These are phyloP conservation scores for Takakia lepidozioides DNA, from an alignment of 225 moss, liverwort and hornwort species.

Conservation along the genomic window DNA sequence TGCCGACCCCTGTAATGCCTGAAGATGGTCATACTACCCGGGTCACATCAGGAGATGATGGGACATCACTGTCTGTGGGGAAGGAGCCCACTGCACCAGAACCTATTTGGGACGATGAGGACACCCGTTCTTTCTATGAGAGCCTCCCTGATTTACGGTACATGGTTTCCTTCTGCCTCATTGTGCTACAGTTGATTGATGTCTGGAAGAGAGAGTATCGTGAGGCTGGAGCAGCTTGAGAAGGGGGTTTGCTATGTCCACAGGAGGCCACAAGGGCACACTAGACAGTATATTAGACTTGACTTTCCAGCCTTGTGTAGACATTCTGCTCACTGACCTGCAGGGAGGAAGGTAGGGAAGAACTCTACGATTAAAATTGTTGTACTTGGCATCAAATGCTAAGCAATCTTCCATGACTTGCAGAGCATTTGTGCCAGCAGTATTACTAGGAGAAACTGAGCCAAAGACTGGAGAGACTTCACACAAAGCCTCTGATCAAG, in stretches of 20 bases:
- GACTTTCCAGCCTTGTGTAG: too few species aligned
- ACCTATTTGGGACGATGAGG: constrained; percentile 99
- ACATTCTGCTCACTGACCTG: too few species aligned
- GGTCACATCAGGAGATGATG: constrained; percentile 82
- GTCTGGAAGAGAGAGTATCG: too few species aligned
- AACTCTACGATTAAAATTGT: too few species aligned
- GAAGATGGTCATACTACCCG: constrained; percentile 96
- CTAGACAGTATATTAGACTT: too few species aligned
- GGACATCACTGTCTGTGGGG: constrained; percentile 36
- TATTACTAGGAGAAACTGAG: constrained; percentile 91
- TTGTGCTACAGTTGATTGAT: too few species aligned
- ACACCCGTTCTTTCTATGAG: constrained; percentile 96
- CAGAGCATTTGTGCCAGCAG: constrained; percentile 98
- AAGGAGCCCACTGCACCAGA: constrained; percentile 78
- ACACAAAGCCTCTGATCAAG: constrained; percentile 54
- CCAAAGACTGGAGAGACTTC: constrained; percentile 57
- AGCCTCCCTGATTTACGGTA: constrained; percentile 83
- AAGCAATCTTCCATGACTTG: too few species aligned
- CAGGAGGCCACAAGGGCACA: too few species aligned
- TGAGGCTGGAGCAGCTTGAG: too few species aligned
- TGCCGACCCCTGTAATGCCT: constrained; percentile 89
- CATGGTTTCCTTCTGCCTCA: not conserved
- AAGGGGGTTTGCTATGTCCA: too few species aligned
- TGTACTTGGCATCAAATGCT: too few species aligned
- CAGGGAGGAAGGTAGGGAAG: too few species aligned